phyloP scores from a whole-genome alignment of 441 rosid genomes.

The Erysimum cheiri region DNA sequence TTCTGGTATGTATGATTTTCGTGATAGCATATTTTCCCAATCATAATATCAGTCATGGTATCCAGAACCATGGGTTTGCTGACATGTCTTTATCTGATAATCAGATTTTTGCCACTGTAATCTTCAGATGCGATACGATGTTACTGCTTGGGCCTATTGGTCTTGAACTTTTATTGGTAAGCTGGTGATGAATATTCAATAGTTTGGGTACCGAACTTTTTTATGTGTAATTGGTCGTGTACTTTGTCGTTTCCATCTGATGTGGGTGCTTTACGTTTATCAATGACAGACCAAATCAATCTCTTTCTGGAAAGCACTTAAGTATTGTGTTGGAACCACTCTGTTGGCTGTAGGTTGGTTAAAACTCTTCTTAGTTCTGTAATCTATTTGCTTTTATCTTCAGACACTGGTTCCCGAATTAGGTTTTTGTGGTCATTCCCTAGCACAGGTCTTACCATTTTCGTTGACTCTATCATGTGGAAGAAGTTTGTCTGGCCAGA shows the following conservation, averaged over 20 bases:
- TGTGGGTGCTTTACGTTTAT: constrained; percentile 42
- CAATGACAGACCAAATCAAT: constrained; percentile 76
- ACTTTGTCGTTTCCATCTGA: constrained; percentile 43
- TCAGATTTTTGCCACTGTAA: constrained; percentile 72
- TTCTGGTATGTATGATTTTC: constrained; percentile 65
- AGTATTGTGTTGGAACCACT: constrained; percentile 60
- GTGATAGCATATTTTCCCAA: constrained; percentile 16
- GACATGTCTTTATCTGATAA: constrained; percentile 40
- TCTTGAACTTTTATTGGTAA: constrained; percentile 81
- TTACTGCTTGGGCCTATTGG: constrained; percentile 85
- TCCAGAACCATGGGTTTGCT: constrained; percentile 35
- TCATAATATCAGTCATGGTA: constrained; percentile 8
- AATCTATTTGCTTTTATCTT: constrained; percentile 29
- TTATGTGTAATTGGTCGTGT: constrained; percentile 7
- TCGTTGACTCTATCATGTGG: constrained; percentile 96
- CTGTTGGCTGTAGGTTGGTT: constrained; percentile 74
- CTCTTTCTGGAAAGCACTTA: constrained; percentile 72
- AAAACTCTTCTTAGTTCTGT: constrained; percentile 21
- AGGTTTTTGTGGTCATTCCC: constrained; percentile 38
- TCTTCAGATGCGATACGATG: constrained; percentile 88
- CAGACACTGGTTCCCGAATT: constrained; percentile 28
- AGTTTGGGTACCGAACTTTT: constrained; percentile 24
- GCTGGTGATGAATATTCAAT: constrained; percentile 36
- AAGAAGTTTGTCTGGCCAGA: constrained; percentile 89
- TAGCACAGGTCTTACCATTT: constrained; percentile 71